Conservation (phyloP, 129 eudicot genomes). For the Silybum marianum region DNA sequence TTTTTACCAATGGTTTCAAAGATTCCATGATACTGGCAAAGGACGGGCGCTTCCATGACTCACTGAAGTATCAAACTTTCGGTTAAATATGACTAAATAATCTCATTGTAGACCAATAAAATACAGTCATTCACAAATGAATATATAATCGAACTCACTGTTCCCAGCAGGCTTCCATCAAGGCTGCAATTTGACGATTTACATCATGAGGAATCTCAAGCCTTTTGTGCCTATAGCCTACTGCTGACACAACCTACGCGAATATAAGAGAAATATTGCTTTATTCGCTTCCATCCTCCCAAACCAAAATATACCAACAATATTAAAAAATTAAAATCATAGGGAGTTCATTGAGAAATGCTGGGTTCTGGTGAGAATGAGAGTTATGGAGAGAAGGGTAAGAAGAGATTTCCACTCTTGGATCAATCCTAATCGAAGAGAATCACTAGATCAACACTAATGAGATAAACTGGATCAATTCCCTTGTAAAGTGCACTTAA, state of each 20-base stretch:
- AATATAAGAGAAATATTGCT: background rate
- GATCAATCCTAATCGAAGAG: too few relatives aligned
- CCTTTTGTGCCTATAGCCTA: slow-evolving; percentile 66
- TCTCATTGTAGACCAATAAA: background rate
- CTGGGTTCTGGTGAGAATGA: too few relatives aligned
- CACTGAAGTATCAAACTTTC: slow-evolving; percentile 47
- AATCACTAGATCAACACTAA: too few relatives aligned
- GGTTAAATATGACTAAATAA: background rate
- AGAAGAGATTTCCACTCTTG: too few relatives aligned
- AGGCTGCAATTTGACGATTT: slow-evolving; percentile 70
- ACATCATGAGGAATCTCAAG: slow-evolving; percentile 74
- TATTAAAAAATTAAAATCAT: too few relatives aligned
- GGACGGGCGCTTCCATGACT: slow-evolving; percentile 86
- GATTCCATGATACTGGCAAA: slow-evolving; percentile 75
- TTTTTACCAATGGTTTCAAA: slow-evolving; percentile 58
- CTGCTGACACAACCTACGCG: slow-evolving; percentile 84
- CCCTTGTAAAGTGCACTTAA: too few relatives aligned
- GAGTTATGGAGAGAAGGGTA: too few relatives aligned
- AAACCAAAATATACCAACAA: too few relatives aligned
- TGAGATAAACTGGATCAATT: too few relatives aligned
- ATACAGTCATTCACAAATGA: background rate
- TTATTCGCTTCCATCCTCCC: too few relatives aligned
- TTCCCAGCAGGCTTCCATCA: slow-evolving; percentile 94
- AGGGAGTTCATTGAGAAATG: too few relatives aligned
- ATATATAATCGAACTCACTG: slow-evolving; percentile 51